Base-by-base conservation (phyloP, 1,284 basidiomycete genomes). In the Tylopilus sp. region DNA sequence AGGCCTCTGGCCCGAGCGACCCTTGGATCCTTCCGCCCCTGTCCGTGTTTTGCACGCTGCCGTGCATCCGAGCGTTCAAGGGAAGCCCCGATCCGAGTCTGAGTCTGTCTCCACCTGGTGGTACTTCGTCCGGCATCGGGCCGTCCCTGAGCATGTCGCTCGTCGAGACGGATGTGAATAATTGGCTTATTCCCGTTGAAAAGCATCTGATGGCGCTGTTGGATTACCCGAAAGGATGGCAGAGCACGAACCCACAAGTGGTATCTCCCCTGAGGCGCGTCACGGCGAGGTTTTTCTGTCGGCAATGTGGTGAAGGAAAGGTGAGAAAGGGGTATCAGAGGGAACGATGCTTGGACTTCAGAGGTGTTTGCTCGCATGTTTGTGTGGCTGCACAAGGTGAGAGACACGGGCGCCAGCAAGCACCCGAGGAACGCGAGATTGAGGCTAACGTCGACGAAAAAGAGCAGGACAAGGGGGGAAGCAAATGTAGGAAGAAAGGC, bases 211-310 rank as follows among this genome's bases (percentile, higher is more conserved):
- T 70, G 6, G 60, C 53, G 7, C 56, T 74, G 15, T 62, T 85
- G 6, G 84, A 80, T 0, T 71, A 70, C 50, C 61, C 69, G 13
- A 62, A 71, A 18, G 60, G 46, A 19, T 84, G 78, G 77, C 75
- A 70, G 57, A 69, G 69, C 18, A 67, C 75, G 10, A 76, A 72
- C 58, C 71, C 57, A 42, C 72, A 66, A 23, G 61, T 68, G 44
- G 48, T 83, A 7, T 78, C 80, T 61, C 84, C 82, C 0, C 74
- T 75, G 13, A 74, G 82, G 35, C 71, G 81, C 40, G 49, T 81
- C 12, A 81, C 76, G 6, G 81, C 82, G 0, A 67, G 78, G 21
- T 87, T 84, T 62, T 59, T 66, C 23, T 88, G 86, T 59, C 73
- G 60, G 48, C 57, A 59, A 39, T 88, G 85, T 55, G 58, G 66